These are phyloP conservation scores for Jackrogersella minutella DNA, from an alignment of 495 filamentous ascomycete genomes.

Conservation along the genomic window DNA sequence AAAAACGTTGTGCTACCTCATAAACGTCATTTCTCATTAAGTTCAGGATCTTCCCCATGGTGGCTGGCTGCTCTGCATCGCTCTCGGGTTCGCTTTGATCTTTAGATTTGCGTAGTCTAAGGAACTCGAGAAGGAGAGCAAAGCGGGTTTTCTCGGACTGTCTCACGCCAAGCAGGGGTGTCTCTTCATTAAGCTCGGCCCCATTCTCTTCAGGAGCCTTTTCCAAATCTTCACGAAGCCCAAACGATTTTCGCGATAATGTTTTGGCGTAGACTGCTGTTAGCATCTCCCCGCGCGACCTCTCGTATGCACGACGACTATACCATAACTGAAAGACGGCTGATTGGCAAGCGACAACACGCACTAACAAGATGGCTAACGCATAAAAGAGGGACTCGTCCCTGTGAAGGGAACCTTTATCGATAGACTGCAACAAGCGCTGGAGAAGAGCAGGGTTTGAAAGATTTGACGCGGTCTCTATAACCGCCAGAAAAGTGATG, in stretches of 20 bases:
- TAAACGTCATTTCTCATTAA: slow-evolving; percentile 81
- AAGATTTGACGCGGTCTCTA: slow-evolving; percentile 71
- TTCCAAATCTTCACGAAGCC: slow-evolving; percentile 33
- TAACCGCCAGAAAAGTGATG: slow-evolving; percentile 63
- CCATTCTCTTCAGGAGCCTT: slow-evolving; percentile 41
- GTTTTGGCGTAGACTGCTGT: slow-evolving; percentile 91
- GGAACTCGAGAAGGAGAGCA: slow-evolving; percentile 28
- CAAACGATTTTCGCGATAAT: slow-evolving; percentile 73
- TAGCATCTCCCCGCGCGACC: slow-evolving; percentile 83
- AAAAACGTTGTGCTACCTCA: slow-evolving; percentile 81
- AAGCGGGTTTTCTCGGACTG: slow-evolving; percentile 28
- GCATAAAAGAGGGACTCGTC: slow-evolving; percentile 72
- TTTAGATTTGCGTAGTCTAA: slow-evolving; percentile 22
- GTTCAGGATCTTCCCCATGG: slow-evolving; percentile 86
- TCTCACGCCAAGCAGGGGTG: slow-evolving; percentile 31
- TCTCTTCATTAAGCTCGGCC: slow-evolving; percentile 33
- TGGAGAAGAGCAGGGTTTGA: slow-evolving; percentile 74
- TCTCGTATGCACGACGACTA: slow-evolving; percentile 75
- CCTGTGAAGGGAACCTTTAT: slow-evolving; percentile 56
- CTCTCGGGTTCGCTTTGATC: slow-evolving; percentile 9
- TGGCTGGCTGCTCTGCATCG: slow-evolving; percentile 63
- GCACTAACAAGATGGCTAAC: slow-evolving; percentile 62
- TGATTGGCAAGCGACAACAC: slow-evolving; percentile 69
- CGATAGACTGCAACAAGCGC: slow-evolving; percentile 72
- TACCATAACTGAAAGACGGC: slow-evolving; percentile 78